These are phyloP conservation scores for Cladosporium sp. DNA, from an alignment of 2,329 filamentous ascomycete genomes.

Conservation along the genomic window DNA sequence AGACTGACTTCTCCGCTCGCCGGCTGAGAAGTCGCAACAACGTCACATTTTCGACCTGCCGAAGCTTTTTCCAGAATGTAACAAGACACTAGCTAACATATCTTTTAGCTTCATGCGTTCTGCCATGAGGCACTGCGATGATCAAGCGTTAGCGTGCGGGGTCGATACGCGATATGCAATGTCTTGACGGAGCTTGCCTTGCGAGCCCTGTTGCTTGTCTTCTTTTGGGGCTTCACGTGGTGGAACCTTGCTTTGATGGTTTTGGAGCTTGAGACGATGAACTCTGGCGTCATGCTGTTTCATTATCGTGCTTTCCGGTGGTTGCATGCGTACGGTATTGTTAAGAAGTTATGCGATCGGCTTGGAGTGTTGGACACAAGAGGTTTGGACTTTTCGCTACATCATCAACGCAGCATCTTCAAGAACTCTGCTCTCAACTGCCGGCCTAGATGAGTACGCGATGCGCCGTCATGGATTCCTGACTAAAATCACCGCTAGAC, in stretches of 20 bases:
- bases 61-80: background rate
- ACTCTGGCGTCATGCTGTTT: background rate
- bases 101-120: background rate
- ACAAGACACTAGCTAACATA: background rate
- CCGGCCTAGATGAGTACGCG: background rate
- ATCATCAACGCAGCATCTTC: background rate
- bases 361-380: background rate
- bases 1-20: background rate
- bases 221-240: background rate
- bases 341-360: background rate
- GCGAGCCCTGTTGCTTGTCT: background rate
- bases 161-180: background rate
- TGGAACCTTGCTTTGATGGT: background rate
- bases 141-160: background rate
- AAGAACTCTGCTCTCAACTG: background rate
- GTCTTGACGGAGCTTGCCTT: constrained; percentile 5
- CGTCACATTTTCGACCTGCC: background rate
- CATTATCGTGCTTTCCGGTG: background rate
- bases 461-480: background rate
- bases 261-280: background rate
- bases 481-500: background rate
- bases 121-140: background rate
- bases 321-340: background rate
- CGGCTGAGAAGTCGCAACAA: background rate
- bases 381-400: background rate